Base-by-base conservation (phyloP, 73 alveolate genomes). In the Paramecium sexaurelia region DNA sequence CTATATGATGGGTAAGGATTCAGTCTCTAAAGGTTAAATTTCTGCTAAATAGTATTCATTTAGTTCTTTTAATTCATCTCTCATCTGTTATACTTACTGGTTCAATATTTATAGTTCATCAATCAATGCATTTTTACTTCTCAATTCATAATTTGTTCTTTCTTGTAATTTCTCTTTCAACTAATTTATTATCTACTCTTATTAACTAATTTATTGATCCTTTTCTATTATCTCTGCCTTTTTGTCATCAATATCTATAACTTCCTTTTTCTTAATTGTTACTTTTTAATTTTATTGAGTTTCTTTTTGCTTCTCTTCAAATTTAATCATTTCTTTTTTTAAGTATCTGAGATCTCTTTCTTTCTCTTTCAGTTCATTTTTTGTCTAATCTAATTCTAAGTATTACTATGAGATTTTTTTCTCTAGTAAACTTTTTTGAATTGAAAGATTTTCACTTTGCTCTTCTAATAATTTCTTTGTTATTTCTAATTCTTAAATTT, bases 191-290 rank as follows among this genome's bases (percentile, higher is more conserved):
- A 78, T 78, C 33, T 37, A 24, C 41, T 78, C 90, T 22, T 78
- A 45, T 9, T 78, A 40, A 41, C 55, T 78, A 24, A 78, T 78
- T 20, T 36, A 6, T n/a, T 78, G 41, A 41, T 78, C 90, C 27
- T 78, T 78, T 11, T 78, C 90, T 19, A 78, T 78, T 0, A 78
- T 78, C 24, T 78, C 90, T 41, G 90, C 90, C 41, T 78, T 78
- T n/a, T 78, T 78, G 41, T 78, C 90, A 78, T 78, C 90, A 40
- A 78, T 39, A 43, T 78, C 90, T 17, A 78, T 24, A 22, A 78
- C 71, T 78, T 71, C 86, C 43, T 36, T 29, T 71, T 71, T 71
- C 36, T 78, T 78, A 41, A 78, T n/a, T 22, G 43, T 26, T 26
- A 78, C 75, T 78, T 37, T 41, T 37, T 29, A n/a, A 51, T 51